A percentile compares a stretch with the other conserved stretches of the same genome.
These are phyloP conservation scores for Trebouxia sp. DNA, from an alignment of 139 green algal genomes.

Conservation along the genomic window DNA sequence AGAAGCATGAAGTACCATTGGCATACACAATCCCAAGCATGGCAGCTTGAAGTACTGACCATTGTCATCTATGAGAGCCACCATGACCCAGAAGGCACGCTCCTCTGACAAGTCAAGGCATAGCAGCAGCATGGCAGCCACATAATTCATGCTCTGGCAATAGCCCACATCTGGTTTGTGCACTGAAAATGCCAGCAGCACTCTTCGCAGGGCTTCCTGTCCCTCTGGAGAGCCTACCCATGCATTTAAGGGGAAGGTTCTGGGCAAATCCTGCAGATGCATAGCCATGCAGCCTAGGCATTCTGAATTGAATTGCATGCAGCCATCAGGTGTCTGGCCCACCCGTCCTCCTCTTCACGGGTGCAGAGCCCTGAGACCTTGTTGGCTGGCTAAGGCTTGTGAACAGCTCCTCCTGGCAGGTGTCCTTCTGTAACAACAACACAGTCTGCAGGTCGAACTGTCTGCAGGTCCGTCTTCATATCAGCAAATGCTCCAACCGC, in stretches of 20 bases:
- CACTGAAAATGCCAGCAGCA: constrained; percentile 72
- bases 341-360: background rate
- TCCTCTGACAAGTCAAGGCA: constrained; percentile 58
- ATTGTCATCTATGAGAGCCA: constrained; percentile 56
- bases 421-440: too few species aligned
- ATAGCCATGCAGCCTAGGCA: too few species aligned
- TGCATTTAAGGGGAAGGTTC: constrained; percentile 73
- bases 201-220: constrained; percentile 59
- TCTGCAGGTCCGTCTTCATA: too few species aligned
- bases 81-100: constrained; percentile 61
- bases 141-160: constrained; percentile 80
- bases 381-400: too few species aligned
- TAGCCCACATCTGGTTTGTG: constrained; percentile 70
- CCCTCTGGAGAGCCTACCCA: constrained; percentile 63
- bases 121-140: constrained; percentile 80
- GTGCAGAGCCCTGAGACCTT: background rate
- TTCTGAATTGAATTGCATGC: background rate
- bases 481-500: too few species aligned
- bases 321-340: background rate
- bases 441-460: too few species aligned
- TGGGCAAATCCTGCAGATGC: constrained; percentile 75
- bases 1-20: too few species aligned
- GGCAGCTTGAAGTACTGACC: constrained; percentile 30
- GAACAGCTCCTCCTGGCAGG: too few species aligned
- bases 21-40: too few species aligned